Percentiles rank a stretch among this genome's conserved stretches.
Evolutionary conservation across 805 yeast species (phyloP).

Genomic region (Wickerhamomyces strasburgensis): DNA sequence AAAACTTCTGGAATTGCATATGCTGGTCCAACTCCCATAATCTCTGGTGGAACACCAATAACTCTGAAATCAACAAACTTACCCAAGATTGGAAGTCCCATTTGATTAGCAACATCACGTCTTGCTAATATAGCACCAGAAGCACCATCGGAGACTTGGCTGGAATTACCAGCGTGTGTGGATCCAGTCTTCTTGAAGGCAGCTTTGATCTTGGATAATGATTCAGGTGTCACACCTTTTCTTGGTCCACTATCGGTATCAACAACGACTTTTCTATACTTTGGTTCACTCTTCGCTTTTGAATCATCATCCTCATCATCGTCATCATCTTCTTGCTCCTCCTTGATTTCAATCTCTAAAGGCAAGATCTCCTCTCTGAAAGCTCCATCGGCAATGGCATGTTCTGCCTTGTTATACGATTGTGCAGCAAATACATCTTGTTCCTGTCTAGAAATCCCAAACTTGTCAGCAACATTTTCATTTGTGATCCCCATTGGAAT

Average conservation of each 20-base stretch:
- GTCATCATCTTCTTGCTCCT: constrained; percentile 52
- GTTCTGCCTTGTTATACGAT: constrained; percentile 80
- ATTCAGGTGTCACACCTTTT: constrained; percentile 72
- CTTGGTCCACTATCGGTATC: constrained; percentile 88
- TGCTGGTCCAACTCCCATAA: constrained; percentile 98
- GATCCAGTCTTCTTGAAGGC: constrained; percentile 79
- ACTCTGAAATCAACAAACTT: constrained; percentile 74
- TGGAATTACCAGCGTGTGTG: constrained; percentile 95
- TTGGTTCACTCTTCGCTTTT: constrained; percentile 32
- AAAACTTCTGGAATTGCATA: constrained; percentile 86
- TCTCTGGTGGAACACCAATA: constrained; percentile 94
- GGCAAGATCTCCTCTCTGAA: constrained; percentile 90
- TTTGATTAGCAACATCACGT: constrained; percentile 74
- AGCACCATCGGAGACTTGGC: constrained; percentile 95
- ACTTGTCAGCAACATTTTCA: constrained; percentile 79
- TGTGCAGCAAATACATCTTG: constrained; percentile 90
- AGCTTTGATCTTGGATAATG: constrained; percentile 72
- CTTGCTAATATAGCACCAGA: constrained; percentile 83
- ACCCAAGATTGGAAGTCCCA: constrained; percentile 69
- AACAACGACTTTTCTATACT: constrained; percentile 32
- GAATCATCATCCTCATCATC: constrained; percentile 48
- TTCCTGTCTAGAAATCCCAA: constrained; percentile 54
- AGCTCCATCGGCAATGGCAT: constrained; percentile 63
- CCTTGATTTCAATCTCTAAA: constrained; percentile 53
- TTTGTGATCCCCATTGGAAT: constrained; percentile 97